Evolutionary conservation across 495 filamentous ascomycete genomes (phyloP), one percentile per base, ranked within the genome.

Genomic region (Staphylotrichum tortipilum): DNA sequence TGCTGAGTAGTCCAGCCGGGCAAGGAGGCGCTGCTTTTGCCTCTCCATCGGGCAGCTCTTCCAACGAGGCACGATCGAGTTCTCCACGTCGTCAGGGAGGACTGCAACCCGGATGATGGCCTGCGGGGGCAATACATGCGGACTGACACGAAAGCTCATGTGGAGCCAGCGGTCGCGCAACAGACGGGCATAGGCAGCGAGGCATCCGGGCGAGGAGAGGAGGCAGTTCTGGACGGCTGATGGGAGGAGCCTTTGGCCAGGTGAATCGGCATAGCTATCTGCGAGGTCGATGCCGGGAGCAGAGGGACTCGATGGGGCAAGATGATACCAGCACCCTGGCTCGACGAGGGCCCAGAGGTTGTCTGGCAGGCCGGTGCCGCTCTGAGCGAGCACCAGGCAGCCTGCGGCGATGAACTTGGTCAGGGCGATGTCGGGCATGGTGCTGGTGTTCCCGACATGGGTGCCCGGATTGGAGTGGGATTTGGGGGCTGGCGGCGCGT

Each of bases 81-180:
- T 73, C 14, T 76, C 73, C 7, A 84, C 69, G 68, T 89, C 80
- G 38, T 83, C 78, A 10, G 85, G 81, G 9, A 89, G 71, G 9
- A 87, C 58, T 53, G 82, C 87, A 1, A 92, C 65, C 22, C 80
- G 77, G 11, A 83, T 57, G 35, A 71, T 60, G 24, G 58, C 65
- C 2, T 37, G 45, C 6, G 59, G 7, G 11, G 53, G n/a, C n/a
- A 39, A 41, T 55, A n/a, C 28, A n/a, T 55, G 10, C 2, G 31
- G 19, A 4, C 47, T 58, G 6, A 51, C 15, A 15, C 53, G 49
- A 44, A 73, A 65, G 7, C 66, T 66, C 44, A 77, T 58, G 17
- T 68, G 60, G n/a, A 77, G 62, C 73, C 73, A 78, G 31, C 56
- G 40, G 1, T 47, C 49, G 2, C 36, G 29, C 50, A 72, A 11